A percentile compares a stretch with the other conserved stretches of the same genome.
These are phyloP conservation scores for Aegilops sharonensis DNA, from an alignment of 176 grass and related monocot genomes.

Conservation along the genomic window DNA sequence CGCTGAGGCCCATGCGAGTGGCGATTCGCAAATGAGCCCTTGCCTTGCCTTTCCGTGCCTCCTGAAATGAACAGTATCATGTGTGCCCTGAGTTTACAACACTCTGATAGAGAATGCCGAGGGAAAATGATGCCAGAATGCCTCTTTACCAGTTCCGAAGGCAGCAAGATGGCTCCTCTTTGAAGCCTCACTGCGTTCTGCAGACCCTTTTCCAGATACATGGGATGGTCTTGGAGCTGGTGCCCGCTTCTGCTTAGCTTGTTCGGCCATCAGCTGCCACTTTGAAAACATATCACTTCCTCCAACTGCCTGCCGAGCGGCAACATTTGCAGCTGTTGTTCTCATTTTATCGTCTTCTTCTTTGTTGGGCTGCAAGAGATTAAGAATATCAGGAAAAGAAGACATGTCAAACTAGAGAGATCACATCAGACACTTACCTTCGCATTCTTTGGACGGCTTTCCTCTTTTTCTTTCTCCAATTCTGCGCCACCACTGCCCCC, in stretches of 20 bases:
- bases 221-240: conserved; percentile 15
- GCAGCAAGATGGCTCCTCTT: conserved; percentile 53
- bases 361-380: conserved; percentile 69
- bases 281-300: conserved; percentile 96
- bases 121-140: neutral
- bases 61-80: conserved; percentile 31
- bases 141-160: conserved; percentile 45
- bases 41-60: conserved; percentile 48
- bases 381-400: conserved; percentile 35
- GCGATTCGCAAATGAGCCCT: conserved; percentile 1
- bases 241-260: conserved; percentile 75
- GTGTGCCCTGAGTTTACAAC: neutral
- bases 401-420: conserved; percentile 1
- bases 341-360: conserved; percentile 99
- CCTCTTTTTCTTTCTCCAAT: conserved; percentile 92
- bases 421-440: conserved; percentile 54
- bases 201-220: conserved; percentile 38
- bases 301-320: conserved; percentile 80
- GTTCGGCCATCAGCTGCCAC: conserved; percentile 98
- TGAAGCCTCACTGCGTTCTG: conserved; percentile 64
- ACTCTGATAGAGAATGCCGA: neutral
- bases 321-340: conserved; percentile 91
- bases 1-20: conserved; percentile 42
- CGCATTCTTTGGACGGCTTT: conserved; percentile 62
- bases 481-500: conserved; percentile 54